phyloP scores from a whole-genome alignment of 192 early-diverging fungal species.

The Linnemannia zychae region DNA sequence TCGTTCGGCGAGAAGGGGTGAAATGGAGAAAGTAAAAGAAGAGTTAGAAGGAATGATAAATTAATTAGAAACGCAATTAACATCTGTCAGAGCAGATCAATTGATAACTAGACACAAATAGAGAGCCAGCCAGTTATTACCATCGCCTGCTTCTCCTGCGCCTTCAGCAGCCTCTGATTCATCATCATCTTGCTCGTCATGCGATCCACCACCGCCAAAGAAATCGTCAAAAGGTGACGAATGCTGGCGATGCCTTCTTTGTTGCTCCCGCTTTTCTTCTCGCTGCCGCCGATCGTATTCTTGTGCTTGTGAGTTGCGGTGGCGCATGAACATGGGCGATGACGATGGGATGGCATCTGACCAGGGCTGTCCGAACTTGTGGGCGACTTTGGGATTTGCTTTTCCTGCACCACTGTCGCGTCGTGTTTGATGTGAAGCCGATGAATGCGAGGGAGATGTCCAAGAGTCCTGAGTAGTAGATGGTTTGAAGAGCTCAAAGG shows the following conservation, averaged over 20 bases:
- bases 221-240: conserved; percentile 34
- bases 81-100: not conserved
- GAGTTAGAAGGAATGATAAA: no score
- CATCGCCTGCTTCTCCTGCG: not conserved
- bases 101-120: not conserved
- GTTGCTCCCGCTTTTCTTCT: conserved; percentile 1
- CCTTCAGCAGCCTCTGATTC: not conserved
- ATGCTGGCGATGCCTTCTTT: not conserved
- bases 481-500: not conserved
- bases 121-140: conserved; percentile 3
- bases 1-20: no score
- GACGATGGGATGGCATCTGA: conserved; percentile 5
- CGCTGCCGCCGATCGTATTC: conserved; percentile 12
- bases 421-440: not conserved
- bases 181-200: not conserved
- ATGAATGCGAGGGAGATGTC: conserved; percentile 2
- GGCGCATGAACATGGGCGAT: conserved; percentile 18
- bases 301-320: not conserved
- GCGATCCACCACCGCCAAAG: conserved; percentile 17
- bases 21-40: no score
- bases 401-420: not conserved
- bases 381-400: not conserved
- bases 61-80: not conserved
- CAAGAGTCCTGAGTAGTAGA: not conserved
- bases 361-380: not conserved